These are phyloP conservation scores for Dipteronia dyeriana DNA, from an alignment of 345 rosid species.

Conservation along the genomic window DNA sequence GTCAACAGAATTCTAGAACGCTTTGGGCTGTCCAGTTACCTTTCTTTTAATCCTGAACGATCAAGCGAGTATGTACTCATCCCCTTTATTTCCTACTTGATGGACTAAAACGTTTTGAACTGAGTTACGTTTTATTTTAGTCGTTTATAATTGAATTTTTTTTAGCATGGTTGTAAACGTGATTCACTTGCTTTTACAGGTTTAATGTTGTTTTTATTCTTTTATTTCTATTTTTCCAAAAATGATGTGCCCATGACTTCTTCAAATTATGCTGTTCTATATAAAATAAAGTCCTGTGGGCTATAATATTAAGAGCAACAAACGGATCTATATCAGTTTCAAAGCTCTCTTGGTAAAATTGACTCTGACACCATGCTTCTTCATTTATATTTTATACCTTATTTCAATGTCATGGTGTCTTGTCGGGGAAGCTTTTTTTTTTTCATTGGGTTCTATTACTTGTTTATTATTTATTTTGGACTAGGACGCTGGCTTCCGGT, in stretches of 20 bases:
- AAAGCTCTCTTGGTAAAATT: not conserved
- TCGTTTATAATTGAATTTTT: not conserved
- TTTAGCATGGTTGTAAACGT: not conserved
- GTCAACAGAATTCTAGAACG: conserved; percentile 72
- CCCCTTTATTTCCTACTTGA: not conserved
- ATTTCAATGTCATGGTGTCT: not conserved
- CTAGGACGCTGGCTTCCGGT: not conserved
- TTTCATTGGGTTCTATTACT: not conserved
- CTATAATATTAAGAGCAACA: not conserved
- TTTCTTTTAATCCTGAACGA: conserved; percentile 51
- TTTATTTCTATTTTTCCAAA: no score
- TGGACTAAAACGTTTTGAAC: not conserved
- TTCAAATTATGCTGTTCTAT: not conserved
- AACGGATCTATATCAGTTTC: not conserved
- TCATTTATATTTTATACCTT: not conserved
- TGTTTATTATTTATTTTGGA: not conserved
- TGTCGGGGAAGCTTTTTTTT: not conserved
- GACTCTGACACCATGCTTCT: not conserved
- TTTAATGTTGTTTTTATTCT: not conserved
- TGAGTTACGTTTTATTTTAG: not conserved
- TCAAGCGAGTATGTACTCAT: conserved; percentile 63
- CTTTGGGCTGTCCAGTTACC: conserved; percentile 75
- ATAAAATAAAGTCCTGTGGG: not conserved
- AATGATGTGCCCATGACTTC: not conserved
- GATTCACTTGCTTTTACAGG: not conserved